These are phyloP conservation scores for Lichtheimia hyalospora DNA, from an alignment of 371 early-diverging fungal species.

Conservation along the genomic window DNA sequence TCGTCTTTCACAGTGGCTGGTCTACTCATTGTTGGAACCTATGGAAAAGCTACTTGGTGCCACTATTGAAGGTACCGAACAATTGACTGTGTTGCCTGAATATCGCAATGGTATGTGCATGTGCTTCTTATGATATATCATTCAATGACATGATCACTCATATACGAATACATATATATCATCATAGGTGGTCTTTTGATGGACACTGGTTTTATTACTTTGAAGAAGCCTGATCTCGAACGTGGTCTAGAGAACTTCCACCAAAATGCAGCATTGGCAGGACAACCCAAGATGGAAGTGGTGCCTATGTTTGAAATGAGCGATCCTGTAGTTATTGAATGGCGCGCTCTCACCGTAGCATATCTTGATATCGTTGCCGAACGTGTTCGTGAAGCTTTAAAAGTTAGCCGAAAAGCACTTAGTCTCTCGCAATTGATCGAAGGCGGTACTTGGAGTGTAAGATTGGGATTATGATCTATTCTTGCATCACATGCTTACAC, in stretches of 20 bases:
- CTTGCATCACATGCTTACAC: not conserved
- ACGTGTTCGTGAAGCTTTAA: slow-evolving; percentile 62
- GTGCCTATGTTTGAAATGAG: slow-evolving; percentile 76
- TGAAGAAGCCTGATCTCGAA: slow-evolving; percentile 42
- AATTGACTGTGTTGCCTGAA: slow-evolving; percentile 88
- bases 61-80: slow-evolving; percentile 64
- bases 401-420: slow-evolving; percentile 57
- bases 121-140: too few relatives aligned
- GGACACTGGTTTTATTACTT: slow-evolving; percentile 44
- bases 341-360: slow-evolving; percentile 90
- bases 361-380: slow-evolving; percentile 79
- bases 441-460: slow-evolving; percentile 86
- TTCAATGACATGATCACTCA: not conserved
- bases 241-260: slow-evolving; percentile 49
- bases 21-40: slow-evolving; percentile 89
- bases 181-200: slow-evolving; percentile 42
- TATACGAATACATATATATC: not conserved
- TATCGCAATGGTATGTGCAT: slow-evolving; percentile 78
- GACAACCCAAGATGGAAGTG: slow-evolving; percentile 48
- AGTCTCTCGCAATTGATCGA: slow-evolving; percentile 85
- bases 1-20: slow-evolving; percentile 92
- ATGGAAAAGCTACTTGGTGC: slow-evolving; percentile 65
- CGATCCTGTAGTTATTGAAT: slow-evolving; percentile 88
- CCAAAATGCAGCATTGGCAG: slow-evolving; percentile 39
- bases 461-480: not conserved